A percentile compares a stretch with the other conserved stretches of the same genome.
Evolutionary conservation across 139 green algal species (phyloP).

Genomic region (Volvox africanus): DNA sequence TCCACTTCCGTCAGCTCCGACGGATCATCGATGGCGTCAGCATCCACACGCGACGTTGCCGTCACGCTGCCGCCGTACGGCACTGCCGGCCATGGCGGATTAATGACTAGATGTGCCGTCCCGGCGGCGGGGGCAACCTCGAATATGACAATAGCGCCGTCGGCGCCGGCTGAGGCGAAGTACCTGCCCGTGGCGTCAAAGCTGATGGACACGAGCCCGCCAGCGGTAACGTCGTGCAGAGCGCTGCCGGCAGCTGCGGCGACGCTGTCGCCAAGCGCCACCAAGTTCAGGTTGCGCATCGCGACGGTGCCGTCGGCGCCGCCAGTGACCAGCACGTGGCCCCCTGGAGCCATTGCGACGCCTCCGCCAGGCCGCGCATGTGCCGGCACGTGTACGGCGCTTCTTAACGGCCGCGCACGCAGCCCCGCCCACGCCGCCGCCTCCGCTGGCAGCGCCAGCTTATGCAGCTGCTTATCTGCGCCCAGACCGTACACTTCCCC

Average conservation of each 20-base stretch:
- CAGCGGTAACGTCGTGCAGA: conserved; percentile 49
- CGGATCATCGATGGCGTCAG: conserved; percentile 36
- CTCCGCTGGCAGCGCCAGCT: conserved; percentile 52
- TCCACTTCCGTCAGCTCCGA: conserved; percentile 21
- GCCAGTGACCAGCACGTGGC: conserved; percentile 17
- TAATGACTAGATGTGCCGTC: neutral
- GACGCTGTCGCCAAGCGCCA: neutral
- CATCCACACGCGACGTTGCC: neutral
- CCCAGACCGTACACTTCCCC: conserved; percentile 53
- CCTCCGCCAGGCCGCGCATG: conserved; percentile 18
- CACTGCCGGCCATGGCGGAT: neutral
- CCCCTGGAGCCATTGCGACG: conserved; percentile 14
- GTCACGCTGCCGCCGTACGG: neutral
- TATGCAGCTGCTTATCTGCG: conserved; percentile 52
- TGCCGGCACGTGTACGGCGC: neutral
- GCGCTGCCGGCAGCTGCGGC: neutral
- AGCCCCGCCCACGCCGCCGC: conserved; percentile 53
- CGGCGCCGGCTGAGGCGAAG: conserved; percentile 48
- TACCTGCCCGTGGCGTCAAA: conserved; percentile 54
- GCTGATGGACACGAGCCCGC: conserved; percentile 30
- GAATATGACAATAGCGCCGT: conserved; percentile 52
- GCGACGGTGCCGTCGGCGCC: conserved; percentile 32
- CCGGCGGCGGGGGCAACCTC: neutral
- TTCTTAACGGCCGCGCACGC: conserved; percentile 42
- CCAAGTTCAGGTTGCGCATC: conserved; percentile 23